A percentile compares a stretch with the other conserved stretches of the same genome.
These are phyloP conservation scores for Biscogniauxia marginata DNA, from an alignment of 2,329 filamentous ascomycete genomes.

Conservation along the genomic window DNA sequence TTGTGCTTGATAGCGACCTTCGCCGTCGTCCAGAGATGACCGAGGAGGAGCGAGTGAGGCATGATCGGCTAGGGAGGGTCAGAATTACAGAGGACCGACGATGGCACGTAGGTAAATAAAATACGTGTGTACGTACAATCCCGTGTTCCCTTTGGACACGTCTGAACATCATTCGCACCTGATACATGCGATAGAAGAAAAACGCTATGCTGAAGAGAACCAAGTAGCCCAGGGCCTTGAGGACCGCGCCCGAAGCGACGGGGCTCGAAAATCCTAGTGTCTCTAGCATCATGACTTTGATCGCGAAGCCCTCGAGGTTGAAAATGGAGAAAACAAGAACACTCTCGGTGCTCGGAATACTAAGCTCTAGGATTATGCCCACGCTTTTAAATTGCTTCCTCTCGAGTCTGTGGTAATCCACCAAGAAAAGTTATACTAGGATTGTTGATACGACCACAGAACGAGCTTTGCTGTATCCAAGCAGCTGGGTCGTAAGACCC, in stretches of 20 bases:
- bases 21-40: conserved; percentile 29
- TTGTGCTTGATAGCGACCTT: conserved; percentile 27
- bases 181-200: conserved; percentile 30
- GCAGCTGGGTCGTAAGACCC: background rate
- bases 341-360: background rate
- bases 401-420: background rate
- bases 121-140: conserved; percentile 23
- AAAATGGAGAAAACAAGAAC: background rate
- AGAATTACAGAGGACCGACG: conserved; percentile 4
- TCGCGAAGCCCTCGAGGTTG: background rate
- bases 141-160: conserved; percentile 24
- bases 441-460: background rate
- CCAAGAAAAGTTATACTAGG: background rate
- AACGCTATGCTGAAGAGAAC: conserved; percentile 13
- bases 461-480: background rate
- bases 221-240: conserved; percentile 16
- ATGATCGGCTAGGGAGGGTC: conserved; percentile 28
- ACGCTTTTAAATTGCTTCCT: background rate
- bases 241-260: conserved; percentile 1
- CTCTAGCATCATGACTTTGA: conserved; percentile 5
- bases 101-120: background rate
- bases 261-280: conserved; percentile 4
- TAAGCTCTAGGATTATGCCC: background rate
- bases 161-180: conserved; percentile 26
- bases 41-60: conserved; percentile 36